Base-by-base conservation (phyloP, 2,329 filamentous ascomycete species). In the Aureobasidium sp. region DNA sequence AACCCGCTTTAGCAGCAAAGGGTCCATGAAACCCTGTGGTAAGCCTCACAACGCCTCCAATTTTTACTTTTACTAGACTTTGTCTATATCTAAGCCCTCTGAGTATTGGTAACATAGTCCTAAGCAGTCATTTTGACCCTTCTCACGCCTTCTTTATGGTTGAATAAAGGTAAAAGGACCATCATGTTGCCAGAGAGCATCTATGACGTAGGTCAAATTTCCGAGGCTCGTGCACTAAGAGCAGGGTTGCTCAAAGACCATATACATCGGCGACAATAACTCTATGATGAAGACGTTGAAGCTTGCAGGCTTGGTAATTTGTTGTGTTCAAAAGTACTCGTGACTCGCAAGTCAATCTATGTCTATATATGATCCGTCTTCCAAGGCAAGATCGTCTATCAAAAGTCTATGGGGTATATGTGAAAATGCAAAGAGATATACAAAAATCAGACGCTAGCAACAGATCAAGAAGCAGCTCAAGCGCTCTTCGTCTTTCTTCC, bases 401-500 rank as follows among this genome's bases (percentile, higher is more conserved):
- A 27, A 27, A 38, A 55, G 33, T 55, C 33, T 40, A 55, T 18
- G 23, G 51, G 51, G 51, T 55, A 55, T 55, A 27, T 40, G 3
- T 53, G 10, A 31, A 53, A 36, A 50, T 4, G 2, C 18, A 33
- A 31, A 29, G 31, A 43, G 33, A 43, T 43, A 18, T n/a, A 56
- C n/a, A 40, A 55, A 25, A 18, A 40, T 10, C 11, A 18, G 10
- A 54, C 13, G 13, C 27, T 33, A 7, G 5, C 36, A 23, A 43
- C 10, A 6, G 31, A 23, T 5, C 31, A 9, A 16, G 11, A 20
- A 36, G 2, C 29, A 20, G 5, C 20, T 38, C 31, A 65, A 45
- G 55, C 43, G n/a, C 63, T 59, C 36, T 36, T 42, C 2, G 54
- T 53, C 58, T 64, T 36, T 36, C 58, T 63, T 2, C 59, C 58